phyloP scores from a whole-genome alignment of 2,329 filamentous ascomycete species.

The Calonectria pteridis region DNA sequence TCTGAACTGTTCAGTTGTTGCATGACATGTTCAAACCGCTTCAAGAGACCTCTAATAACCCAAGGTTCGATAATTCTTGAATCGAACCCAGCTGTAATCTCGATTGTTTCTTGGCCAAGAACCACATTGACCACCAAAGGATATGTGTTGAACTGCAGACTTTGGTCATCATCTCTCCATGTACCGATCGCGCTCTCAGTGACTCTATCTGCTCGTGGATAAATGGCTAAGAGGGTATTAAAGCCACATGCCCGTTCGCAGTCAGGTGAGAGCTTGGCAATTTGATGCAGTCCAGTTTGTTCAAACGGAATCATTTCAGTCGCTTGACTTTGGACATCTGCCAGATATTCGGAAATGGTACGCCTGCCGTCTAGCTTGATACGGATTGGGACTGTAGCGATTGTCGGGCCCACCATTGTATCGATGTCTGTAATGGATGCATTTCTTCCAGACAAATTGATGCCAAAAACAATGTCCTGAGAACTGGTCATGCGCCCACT shows the following conservation, averaged over 20 bases:
- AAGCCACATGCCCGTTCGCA: constrained; percentile 7
- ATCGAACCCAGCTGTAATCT: constrained; percentile 9
- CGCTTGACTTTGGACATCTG: constrained; percentile 38
- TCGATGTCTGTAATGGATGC: constrained; percentile 37
- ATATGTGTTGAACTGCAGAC: constrained; percentile 1
- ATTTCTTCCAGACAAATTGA: constrained; percentile 39
- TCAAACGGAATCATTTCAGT: constrained; percentile 26
- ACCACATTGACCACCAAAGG: constrained; percentile 1
- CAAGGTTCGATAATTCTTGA: neutral
- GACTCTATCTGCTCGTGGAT: neutral
- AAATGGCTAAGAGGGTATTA: constrained; percentile 21
- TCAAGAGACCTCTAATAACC: neutral
- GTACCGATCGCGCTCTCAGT: neutral
- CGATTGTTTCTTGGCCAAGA: neutral
- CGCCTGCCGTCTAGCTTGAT: constrained; percentile 41
- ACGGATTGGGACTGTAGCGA: constrained; percentile 31
- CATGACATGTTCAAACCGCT: constrained; percentile 14
- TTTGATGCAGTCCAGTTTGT: constrained; percentile 26
- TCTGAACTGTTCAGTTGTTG: neutral
- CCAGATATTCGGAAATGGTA: constrained; percentile 54
- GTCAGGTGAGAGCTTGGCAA: neutral
- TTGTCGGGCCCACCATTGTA: constrained; percentile 32
- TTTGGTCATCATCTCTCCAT: neutral
- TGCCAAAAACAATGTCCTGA: constrained; percentile 41
- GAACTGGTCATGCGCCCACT: constrained; percentile 30